These are phyloP conservation scores for Bathelium albidoporum DNA, from an alignment of 495 filamentous ascomycete species.

Conservation along the genomic window DNA sequence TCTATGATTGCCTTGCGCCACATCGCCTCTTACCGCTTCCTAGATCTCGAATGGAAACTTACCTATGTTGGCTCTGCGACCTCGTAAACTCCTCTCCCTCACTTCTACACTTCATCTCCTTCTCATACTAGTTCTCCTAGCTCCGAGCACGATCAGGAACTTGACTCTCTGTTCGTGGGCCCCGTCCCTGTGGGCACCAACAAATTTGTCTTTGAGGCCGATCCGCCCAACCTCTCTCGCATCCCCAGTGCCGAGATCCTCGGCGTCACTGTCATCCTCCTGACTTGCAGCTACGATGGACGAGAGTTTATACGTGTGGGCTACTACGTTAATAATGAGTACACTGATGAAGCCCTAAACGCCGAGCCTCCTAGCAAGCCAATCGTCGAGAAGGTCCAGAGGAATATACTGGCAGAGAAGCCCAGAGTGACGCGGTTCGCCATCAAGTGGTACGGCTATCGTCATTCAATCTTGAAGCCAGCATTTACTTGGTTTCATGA, in stretches of 20 bases:
- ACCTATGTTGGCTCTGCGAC: conserved; percentile 98
- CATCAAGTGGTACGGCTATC: conserved; percentile 80
- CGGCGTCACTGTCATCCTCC: conserved; percentile 91
- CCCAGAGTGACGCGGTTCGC: conserved; percentile 92
- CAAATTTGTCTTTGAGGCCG: conserved; percentile 96
- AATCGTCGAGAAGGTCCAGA: conserved; percentile 77
- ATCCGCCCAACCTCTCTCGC: conserved; percentile 74
- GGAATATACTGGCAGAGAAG: conserved; percentile 93
- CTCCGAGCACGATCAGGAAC: conserved; percentile 94
- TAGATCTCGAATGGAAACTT: conserved; percentile 98
- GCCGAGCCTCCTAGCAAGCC: conserved; percentile 85
- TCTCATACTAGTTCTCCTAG: conserved; percentile 35
- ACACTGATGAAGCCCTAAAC: conserved; percentile 79
- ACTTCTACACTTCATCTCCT: conserved; percentile 12
- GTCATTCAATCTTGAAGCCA: neutral
- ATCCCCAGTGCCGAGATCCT: conserved; percentile 93
- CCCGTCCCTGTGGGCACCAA: conserved; percentile 95
- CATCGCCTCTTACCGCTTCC: conserved; percentile 15
- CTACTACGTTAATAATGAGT: conserved; percentile 99
- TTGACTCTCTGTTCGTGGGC: conserved; percentile 90
- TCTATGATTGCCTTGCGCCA: neutral
- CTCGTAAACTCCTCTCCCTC: conserved; percentile 50
- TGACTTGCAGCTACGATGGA: conserved; percentile 92
- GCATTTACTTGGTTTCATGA: too few relatives aligned
- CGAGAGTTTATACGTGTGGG: conserved; percentile 96